A percentile compares a stretch with the other conserved stretches of the same genome.
phyloP scores from a whole-genome alignment of 345 rosid genomes.

The Hevea brasiliensis region DNA sequence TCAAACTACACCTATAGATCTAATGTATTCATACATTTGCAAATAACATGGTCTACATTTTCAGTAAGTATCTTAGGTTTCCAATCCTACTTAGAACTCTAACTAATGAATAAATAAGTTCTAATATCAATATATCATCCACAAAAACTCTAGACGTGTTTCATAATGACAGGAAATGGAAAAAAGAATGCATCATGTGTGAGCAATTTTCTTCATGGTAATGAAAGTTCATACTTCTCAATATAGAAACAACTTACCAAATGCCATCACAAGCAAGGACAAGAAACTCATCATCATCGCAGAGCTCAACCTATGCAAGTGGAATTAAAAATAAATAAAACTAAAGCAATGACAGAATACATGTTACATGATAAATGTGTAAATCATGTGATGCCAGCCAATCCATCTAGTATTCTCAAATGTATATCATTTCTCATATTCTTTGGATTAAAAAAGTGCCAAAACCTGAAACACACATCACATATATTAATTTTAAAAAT shows the following conservation, averaged over 20 bases:
- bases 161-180: background rate
- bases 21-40: too few relatives aligned
- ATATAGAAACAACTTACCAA: conserved; percentile 47
- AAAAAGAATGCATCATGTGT: background rate
- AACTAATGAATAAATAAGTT: background rate
- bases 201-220: background rate
- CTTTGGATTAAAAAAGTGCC: background rate
- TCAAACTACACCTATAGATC: background rate
- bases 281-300: conserved; percentile 88
- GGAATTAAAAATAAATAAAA: conserved; percentile 1
- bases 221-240: background rate
- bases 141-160: background rate
- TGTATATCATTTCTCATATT: background rate
- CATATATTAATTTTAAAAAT: background rate
- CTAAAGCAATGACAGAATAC: background rate
- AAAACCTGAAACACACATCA: background rate
- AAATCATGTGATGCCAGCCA: background rate
- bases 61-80: background rate
- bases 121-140: background rate
- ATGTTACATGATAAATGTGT: background rate
- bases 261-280: conserved; percentile 97
- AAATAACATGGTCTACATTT: too few relatives aligned
- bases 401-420: background rate
- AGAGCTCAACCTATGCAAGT: conserved; percentile 74
- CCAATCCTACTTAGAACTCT: background rate